These are phyloP conservation scores for Suillus tomentosus DNA, from an alignment of 768 basidiomycete species.

Conservation along the genomic window DNA sequence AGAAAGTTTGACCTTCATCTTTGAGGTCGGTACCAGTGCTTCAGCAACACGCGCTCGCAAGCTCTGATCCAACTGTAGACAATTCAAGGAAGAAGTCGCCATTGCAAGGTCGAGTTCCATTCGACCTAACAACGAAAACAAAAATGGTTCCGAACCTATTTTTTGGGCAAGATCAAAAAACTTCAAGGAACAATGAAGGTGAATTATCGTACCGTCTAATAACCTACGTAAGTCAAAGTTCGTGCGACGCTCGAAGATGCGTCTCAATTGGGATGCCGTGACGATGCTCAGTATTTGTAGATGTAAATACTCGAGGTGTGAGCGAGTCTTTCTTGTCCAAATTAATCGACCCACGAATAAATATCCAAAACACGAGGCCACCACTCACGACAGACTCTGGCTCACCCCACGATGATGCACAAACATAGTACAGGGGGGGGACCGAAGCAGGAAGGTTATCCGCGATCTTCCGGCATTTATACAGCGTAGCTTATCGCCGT, in stretches of 20 bases:
- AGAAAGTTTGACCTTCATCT: slow-evolving; percentile 62
- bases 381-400: slow-evolving; percentile 90
- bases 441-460: slow-evolving; percentile 83
- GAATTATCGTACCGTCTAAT: slow-evolving; percentile 51
- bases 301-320: slow-evolving; percentile 94
- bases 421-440: slow-evolving; percentile 93
- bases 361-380: background rate
- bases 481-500: slow-evolving; percentile 81
- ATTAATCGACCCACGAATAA: slow-evolving; percentile 12
- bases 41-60: slow-evolving; percentile 80
- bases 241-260: slow-evolving; percentile 84
- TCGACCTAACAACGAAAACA: slow-evolving; percentile 68
- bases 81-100: slow-evolving; percentile 78
- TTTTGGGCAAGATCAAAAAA: slow-evolving; percentile 4
- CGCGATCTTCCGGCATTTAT: slow-evolving; percentile 81
- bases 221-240: slow-evolving; percentile 89
- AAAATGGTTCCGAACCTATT: slow-evolving; percentile 79
- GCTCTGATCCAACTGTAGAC: slow-evolving; percentile 69
- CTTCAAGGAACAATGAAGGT: background rate
- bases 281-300: slow-evolving; percentile 91
- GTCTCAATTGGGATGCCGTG: slow-evolving; percentile 78
- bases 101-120: slow-evolving; percentile 82
- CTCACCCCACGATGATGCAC: slow-evolving; percentile 91
- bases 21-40: slow-evolving; percentile 73
- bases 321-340: slow-evolving; percentile 78